Evolutionary conservation across 139 green algal species (phyloP), one percentile per base, ranked within the genome.

Genomic region (Closterium sp.): DNA sequence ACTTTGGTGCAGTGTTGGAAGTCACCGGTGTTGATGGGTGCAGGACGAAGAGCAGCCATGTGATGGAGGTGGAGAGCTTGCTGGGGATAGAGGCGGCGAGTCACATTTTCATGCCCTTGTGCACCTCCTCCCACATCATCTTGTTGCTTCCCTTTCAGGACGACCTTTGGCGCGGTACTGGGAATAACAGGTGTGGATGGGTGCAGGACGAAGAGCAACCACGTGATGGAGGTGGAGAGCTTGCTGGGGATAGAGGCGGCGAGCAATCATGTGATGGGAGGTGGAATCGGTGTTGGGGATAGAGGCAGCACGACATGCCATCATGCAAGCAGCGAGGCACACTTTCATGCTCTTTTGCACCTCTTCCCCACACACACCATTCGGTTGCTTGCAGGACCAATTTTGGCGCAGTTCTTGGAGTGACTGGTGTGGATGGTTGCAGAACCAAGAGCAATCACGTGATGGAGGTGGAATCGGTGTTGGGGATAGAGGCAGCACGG

Each of bases 401-500:
- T n/a, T n/a, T n/a, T n/a, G n/a, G n/a, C n/a, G n/a, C n/a, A n/a
- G n/a, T n/a, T n/a, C n/a, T n/a, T n/a, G n/a, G 73, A 31, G 73
- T 86, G 73, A n/a, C 73, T 86, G 98, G 98, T 29, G 97, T 99
- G 28, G 24, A 95, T 6, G 97, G 96, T 21, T 31, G 28, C 11
- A 31, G 96, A 28, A 98, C 97, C 27, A 96, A 86, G 28, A 99
- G 96, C 94, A 99, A 99, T 96, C 97, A 99, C 96, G 92, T 99
- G 1, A 97, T 97, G 88, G 98, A 99, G 96, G 93, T 97, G 27
- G 97, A 97, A 93, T 89, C 92, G 22, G 96, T 95, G 90, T 95
- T 99, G 93, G 98, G 98, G 93, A 99, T 99, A 85, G 98, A 99
- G 95, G 97, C 97, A 22, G 97, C 97, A 32, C 94, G 97, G 13